A percentile compares a stretch with the other conserved stretches of the same genome.
These are phyloP conservation scores for Alnus rubra DNA, from an alignment of 306 rosid genomes.

Conservation along the genomic window DNA sequence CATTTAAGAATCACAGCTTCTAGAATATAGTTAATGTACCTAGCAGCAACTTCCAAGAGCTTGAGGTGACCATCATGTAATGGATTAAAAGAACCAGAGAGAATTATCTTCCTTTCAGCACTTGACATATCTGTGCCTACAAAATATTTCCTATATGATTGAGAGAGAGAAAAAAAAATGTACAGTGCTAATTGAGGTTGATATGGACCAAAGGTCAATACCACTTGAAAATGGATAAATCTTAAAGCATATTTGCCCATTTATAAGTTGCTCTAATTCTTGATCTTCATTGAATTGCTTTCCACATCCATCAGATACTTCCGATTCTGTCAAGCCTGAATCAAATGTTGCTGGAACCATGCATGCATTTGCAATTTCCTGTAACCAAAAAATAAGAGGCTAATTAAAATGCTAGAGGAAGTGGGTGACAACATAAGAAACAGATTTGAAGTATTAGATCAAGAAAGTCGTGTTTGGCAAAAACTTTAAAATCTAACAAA, in stretches of 20 bases:
- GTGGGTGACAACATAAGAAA: constrained; percentile 31
- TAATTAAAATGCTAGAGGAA: constrained; percentile 15
- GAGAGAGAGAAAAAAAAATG: constrained; percentile 14
- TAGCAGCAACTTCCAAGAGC: constrained; percentile 81
- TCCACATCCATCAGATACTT: constrained; percentile 59
- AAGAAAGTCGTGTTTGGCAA: not conserved
- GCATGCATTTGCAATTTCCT: constrained; percentile 87
- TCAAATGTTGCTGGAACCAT: constrained; percentile 63
- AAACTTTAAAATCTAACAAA: not conserved
- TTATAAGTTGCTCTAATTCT: constrained; percentile 76
- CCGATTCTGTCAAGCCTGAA: constrained; percentile 61
- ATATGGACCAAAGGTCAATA: constrained; percentile 36
- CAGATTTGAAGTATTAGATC: constrained; percentile 5
- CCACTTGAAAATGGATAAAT: constrained; percentile 75
- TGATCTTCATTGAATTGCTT: constrained; percentile 64
- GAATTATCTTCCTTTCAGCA: constrained; percentile 70
- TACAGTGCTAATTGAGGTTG: not conserved
- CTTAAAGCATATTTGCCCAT: constrained; percentile 78
- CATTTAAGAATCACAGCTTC: constrained; percentile 5
- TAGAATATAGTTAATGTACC: constrained; percentile 47
- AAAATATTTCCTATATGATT: constrained; percentile 10
- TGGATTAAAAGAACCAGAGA: constrained; percentile 92
- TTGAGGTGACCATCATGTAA: constrained; percentile 85
- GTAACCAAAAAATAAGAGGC: constrained; percentile 45
- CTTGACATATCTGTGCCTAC: constrained; percentile 42